These are phyloP conservation scores for Fagus crenata DNA, from an alignment of 306 rosid species.

Conservation along the genomic window DNA sequence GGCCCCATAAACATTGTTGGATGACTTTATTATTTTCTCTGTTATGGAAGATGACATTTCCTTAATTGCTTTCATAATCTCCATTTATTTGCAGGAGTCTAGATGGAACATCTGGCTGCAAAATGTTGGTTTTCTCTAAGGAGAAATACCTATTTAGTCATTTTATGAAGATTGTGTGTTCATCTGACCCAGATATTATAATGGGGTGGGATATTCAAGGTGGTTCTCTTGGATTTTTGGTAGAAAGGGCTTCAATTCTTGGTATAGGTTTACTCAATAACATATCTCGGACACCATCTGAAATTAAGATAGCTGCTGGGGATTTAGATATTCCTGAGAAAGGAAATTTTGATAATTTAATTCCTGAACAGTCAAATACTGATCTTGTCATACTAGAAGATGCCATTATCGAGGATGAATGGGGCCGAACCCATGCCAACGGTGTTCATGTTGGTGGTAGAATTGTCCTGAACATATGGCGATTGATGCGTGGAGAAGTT, in stretches of 20 bases:
- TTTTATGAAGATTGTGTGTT: slow-evolving; percentile 61
- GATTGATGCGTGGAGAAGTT: slow-evolving; percentile 86
- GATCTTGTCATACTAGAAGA: slow-evolving; percentile 53
- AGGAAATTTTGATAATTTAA: slow-evolving; percentile 40
- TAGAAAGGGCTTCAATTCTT: slow-evolving; percentile 82
- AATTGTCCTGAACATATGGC: slow-evolving; percentile 90
- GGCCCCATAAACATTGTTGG: too few relatives aligned
- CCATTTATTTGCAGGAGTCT: slow-evolving; percentile 55
- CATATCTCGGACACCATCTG: slow-evolving; percentile 79
- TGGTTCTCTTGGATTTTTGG: slow-evolving; percentile 90
- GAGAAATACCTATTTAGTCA: slow-evolving; percentile 66
- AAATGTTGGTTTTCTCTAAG: slow-evolving; percentile 55
- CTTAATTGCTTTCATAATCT: neutral
- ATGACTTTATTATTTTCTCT: too few relatives aligned
- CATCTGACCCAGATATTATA: slow-evolving; percentile 81
- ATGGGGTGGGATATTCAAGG: slow-evolving; percentile 98
- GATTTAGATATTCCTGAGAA: slow-evolving; percentile 45
- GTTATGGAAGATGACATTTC: too few relatives aligned
- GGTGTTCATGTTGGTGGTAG: slow-evolving; percentile 95
- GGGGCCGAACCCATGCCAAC: slow-evolving; percentile 98
- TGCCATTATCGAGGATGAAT: slow-evolving; percentile 85
- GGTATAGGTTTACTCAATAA: slow-evolving; percentile 76
- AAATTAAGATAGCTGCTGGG: slow-evolving; percentile 47
- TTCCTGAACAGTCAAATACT: slow-evolving; percentile 44
- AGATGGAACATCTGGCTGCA: slow-evolving; percentile 69